These are phyloP conservation scores for Daldinia eschscholtzii DNA, from an alignment of 2,329 filamentous ascomycete species.

Conservation along the genomic window DNA sequence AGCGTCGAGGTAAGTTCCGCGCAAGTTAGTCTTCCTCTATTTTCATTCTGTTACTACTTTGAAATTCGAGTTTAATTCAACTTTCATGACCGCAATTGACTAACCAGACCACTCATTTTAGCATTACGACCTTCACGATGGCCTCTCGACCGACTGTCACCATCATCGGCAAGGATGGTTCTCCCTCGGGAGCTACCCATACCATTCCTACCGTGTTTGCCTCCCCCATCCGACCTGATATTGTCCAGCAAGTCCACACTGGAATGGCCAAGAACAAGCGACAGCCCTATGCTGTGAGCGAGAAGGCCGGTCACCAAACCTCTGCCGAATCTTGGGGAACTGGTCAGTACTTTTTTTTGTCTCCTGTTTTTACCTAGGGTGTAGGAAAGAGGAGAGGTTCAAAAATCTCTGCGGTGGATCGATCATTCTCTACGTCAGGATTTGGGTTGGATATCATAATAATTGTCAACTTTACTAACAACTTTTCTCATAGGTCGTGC, in stretches of 20 bases:
- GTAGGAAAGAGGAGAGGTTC: not conserved
- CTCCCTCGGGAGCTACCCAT: conserved; percentile 88
- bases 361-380: conserved; percentile 23
- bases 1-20: conserved; percentile 49
- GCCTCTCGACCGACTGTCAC: conserved; percentile 97
- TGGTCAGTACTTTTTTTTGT: conserved; percentile 76
- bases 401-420: not conserved
- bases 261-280: conserved; percentile 99
- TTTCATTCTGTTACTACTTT: conserved; percentile 11
- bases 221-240: conserved; percentile 97
- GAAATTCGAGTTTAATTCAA: not conserved
- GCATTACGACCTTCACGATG: conserved; percentile 70
- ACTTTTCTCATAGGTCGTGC: conserved; percentile 78
- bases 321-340: conserved; percentile 99
- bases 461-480: conserved; percentile 35
- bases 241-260: conserved; percentile 98
- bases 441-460: not conserved
- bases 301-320: conserved; percentile 99
- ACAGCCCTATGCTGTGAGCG: conserved; percentile 99
- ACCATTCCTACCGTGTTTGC: conserved; percentile 97
- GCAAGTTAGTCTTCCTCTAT: conserved; percentile 14
- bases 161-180: conserved; percentile 96
- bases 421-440: not conserved
- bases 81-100: conserved; percentile 36
- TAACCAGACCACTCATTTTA: conserved; percentile 27